Evolutionary conservation across 768 basidiomycete genomes (phyloP), one percentile per base, ranked within the genome.

Genomic region (Coprinopsis marcescibilis): DNA sequence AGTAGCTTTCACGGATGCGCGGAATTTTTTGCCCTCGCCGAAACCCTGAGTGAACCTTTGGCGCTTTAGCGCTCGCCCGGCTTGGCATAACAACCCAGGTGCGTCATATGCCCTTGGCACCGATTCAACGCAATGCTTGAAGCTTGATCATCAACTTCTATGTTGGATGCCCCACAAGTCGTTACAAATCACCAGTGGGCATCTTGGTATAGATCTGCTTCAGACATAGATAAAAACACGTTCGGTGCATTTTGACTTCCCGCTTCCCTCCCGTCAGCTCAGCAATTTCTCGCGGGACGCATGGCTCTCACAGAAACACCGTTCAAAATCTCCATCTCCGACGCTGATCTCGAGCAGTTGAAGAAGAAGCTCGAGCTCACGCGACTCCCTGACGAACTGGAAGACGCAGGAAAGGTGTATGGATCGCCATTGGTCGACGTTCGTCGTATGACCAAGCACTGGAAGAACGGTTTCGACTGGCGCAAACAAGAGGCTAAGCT

Each of bases 381-480:
- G 1, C 60, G 57, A 7, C 62, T 77, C 12, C 72, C 76, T 0
- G 70, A 77, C 57, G 75, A 77, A 50, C 54, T 77, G 11, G 61
- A 70, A 33, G 43, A 56, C 21, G 56, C 42, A 11, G 55, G 53
- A 17, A 49, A 53, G 13, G 53, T 55, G 6, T 82, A 80, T 43
- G 80, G 80, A 6, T 65, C 53, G 0, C 77, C 79, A 1, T 65
- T 78, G 3, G 58, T 61, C 1, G 72, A 77, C 45, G 50, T 81
- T 10, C 60, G 69, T 42, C 67, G 76, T 10, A 63, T 81, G 1
- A 65, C 67, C 0, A 52, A 53, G 4, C 63, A 65, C 29, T 81
- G 80, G 80, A 69, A 63, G 52, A 56, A 66, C 40, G 72, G 67
- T 1, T 81, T 68, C 17, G 69, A 81, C 59, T 82, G 81, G 78